Percentiles rank a stretch among this genome's conserved stretches.
phyloP scores from a whole-genome alignment of 139 green algal genomes.

The Ostreobium quekettii region DNA sequence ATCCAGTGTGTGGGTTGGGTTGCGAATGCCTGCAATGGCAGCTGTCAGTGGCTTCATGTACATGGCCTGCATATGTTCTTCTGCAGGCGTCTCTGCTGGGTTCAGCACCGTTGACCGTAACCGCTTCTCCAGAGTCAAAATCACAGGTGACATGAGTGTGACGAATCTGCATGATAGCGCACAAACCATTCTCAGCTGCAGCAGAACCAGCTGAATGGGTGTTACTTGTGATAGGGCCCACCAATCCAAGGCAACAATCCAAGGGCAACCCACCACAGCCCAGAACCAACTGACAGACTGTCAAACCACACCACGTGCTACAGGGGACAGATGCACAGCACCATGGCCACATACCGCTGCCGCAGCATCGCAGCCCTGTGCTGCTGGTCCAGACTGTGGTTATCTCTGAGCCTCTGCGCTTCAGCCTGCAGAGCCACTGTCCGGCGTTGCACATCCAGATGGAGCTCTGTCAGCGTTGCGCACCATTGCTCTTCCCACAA shows the following conservation, averaged over 20 bases:
- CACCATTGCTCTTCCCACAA: slow-evolving; percentile 61
- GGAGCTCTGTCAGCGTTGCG: slow-evolving; percentile 39
- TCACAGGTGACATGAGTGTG: slow-evolving; percentile 41
- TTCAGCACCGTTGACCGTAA: slow-evolving; percentile 1
- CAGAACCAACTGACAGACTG: too few species aligned
- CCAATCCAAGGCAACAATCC: too few species aligned
- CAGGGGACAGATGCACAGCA: background rate
- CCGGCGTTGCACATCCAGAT: slow-evolving; percentile 33
- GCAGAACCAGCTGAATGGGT: too few species aligned
- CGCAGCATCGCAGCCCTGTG: background rate
- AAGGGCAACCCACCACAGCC: too few species aligned
- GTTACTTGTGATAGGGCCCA: too few species aligned
- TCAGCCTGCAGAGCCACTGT: slow-evolving; percentile 32
- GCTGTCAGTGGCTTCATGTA: too few species aligned
- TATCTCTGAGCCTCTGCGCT: slow-evolving; percentile 21
- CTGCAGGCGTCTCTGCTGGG: background rate
- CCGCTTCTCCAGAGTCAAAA: slow-evolving; percentile 38
- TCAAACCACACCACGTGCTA: too few species aligned
- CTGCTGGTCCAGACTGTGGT: background rate
- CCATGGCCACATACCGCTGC: slow-evolving; percentile 5
- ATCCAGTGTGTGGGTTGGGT: too few species aligned
- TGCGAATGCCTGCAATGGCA: too few species aligned
- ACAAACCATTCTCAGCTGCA: too few species aligned
- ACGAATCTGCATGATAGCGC: slow-evolving; percentile 44
- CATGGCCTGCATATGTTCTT: too few species aligned